phyloP scores from a whole-genome alignment of 1,284 basidiomycete species.

The Porogramme epimiltina region DNA sequence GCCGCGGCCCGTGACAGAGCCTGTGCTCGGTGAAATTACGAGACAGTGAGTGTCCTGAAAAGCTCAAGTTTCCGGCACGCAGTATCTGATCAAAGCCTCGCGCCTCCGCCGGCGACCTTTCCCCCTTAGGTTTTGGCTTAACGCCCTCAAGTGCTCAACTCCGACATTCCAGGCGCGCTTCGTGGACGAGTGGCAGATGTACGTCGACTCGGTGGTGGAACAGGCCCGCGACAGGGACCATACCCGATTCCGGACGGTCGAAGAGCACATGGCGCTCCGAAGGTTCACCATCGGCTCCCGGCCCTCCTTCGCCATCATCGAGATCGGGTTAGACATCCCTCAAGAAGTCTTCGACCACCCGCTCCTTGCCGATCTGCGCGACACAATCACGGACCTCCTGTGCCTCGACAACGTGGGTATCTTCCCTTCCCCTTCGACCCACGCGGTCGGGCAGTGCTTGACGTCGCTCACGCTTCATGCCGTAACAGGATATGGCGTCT shows the following conservation, averaged over 20 bases:
- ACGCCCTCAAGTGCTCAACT: conserved; percentile 17
- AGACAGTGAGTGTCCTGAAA: conserved; percentile 22
- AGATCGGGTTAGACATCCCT: conserved; percentile 35
- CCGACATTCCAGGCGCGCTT: conserved; percentile 21
- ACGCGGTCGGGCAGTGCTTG: background rate
- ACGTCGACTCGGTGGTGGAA: conserved; percentile 33
- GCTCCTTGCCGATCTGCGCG: conserved; percentile 26
- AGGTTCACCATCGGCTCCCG: conserved; percentile 34
- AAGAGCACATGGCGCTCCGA: conserved; percentile 35
- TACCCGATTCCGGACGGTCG: conserved; percentile 29
- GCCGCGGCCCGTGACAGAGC: conserved; percentile 12
- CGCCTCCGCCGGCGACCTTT: too few relatives aligned
- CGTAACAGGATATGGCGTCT: conserved; percentile 27
- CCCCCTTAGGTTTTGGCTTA: conserved; percentile 27
- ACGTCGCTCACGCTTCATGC: conserved; percentile 20
- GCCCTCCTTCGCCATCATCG: conserved; percentile 36
- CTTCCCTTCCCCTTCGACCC: background rate
- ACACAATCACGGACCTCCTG: conserved; percentile 23
- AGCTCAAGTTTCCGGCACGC: background rate
- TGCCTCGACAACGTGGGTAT: conserved; percentile 36
- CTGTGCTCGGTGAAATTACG: conserved; percentile 24
- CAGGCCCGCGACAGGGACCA: conserved; percentile 32
- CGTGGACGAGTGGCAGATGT: conserved; percentile 22
- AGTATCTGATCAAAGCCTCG: too few relatives aligned
- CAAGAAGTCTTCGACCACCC: conserved; percentile 38